Percentiles rank a stretch among this genome's conserved stretches.
Conservation (phyloP, 257 asterid species). For the Solanum arcanum region DNA sequence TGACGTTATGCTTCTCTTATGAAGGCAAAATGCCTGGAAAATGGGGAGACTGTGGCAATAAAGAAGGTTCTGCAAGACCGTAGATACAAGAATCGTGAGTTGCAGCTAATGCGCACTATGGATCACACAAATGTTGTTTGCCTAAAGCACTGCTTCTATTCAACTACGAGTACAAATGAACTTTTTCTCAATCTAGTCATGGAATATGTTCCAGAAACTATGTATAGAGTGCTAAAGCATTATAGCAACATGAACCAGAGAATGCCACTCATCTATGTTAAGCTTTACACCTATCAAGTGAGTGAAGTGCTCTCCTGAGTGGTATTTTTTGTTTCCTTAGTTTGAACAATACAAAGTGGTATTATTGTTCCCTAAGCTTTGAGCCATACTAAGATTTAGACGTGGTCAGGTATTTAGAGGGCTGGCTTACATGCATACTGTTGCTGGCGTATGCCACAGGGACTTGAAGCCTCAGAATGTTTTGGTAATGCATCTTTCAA, state of each 20-base stretch:
- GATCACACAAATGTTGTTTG: slow-evolving; percentile 89
- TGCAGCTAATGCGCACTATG: slow-evolving; percentile 92
- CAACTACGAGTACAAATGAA: slow-evolving; percentile 75
- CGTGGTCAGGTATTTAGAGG: slow-evolving; percentile 80
- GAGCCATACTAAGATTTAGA: neutral
- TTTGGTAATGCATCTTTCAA: slow-evolving; percentile 35
- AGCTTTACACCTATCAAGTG: slow-evolving; percentile 88
- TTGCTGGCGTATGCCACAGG: slow-evolving; percentile 88
- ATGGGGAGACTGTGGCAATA: slow-evolving; percentile 92
- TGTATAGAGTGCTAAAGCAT: slow-evolving; percentile 68
- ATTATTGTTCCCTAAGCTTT: neutral
- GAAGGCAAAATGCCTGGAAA: slow-evolving; percentile 93
- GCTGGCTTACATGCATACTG: slow-evolving; percentile 92
- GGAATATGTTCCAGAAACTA: slow-evolving; percentile 90
- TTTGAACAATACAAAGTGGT: neutral
- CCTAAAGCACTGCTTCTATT: slow-evolving; percentile 84
- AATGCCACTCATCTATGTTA: slow-evolving; percentile 89
- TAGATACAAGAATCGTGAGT: slow-evolving; percentile 87
- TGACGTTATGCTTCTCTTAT: slow-evolving; percentile 1
- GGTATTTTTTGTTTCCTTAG: neutral
- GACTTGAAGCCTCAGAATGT: slow-evolving; percentile 96
- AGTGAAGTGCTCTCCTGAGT: slow-evolving; percentile 3
- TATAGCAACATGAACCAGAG: slow-evolving; percentile 65
- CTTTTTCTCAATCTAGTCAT: slow-evolving; percentile 88
- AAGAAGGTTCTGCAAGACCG: slow-evolving; percentile 94